Evolutionary conservation across 352 stramenopile species (phyloP).

Genomic region (Pythium monospermum): DNA sequence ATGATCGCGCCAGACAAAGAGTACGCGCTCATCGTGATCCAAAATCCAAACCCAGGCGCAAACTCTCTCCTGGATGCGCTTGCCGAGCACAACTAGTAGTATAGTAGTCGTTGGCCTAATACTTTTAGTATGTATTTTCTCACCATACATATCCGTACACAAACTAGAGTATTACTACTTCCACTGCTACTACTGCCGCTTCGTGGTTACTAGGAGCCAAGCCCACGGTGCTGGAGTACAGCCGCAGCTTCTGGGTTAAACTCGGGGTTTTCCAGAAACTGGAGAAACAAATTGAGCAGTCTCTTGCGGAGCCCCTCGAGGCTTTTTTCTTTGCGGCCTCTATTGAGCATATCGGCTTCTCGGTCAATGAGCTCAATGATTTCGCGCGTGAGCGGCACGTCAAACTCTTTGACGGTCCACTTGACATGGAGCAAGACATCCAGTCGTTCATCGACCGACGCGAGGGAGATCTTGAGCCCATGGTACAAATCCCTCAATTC

Average conservation of each 20-base stretch:
- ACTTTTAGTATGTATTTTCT: too few species aligned
- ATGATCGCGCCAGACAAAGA: constrained; percentile 93
- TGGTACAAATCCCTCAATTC: constrained; percentile 88
- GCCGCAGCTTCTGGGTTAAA: constrained; percentile 89
- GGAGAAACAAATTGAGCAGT: constrained; percentile 84
- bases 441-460: constrained; percentile 80
- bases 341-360: constrained; percentile 90
- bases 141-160: background rate
- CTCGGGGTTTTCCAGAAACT: constrained; percentile 91
- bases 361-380: constrained; percentile 91
- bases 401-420: constrained; percentile 91
- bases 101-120: too few species aligned
- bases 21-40: constrained; percentile 92
- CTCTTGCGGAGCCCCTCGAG: constrained; percentile 85
- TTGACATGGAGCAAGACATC: constrained; percentile 92
- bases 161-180: too few species aligned
- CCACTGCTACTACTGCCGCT: too few species aligned
- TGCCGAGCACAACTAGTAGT: constrained; percentile 18
- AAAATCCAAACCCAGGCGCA: constrained; percentile 77
- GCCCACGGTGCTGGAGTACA: constrained; percentile 2
- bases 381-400: constrained; percentile 84
- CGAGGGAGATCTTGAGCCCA: constrained; percentile 49
- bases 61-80: constrained; percentile 20
- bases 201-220: constrained; percentile 18
- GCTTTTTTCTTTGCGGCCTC: constrained; percentile 71